Evolutionary conservation across 345 rosid species (phyloP).

Genomic region (Dimocarpus longan): DNA sequence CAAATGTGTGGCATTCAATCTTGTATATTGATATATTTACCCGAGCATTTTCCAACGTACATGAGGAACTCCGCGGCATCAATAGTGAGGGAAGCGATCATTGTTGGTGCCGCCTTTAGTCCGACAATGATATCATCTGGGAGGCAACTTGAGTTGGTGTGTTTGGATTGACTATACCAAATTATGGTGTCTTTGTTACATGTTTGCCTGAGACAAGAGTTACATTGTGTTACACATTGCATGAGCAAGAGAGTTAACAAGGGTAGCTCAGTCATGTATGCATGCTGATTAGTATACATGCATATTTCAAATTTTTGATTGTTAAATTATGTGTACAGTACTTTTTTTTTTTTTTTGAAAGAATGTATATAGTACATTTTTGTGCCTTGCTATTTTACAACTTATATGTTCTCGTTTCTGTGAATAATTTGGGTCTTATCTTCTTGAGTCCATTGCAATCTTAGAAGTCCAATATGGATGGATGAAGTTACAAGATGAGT

Average conservation of each 20-base stretch:
- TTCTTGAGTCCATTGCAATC: no score
- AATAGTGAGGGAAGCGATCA: constrained; percentile 46
- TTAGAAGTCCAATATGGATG: no score
- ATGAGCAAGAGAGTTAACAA: constrained; percentile 30
- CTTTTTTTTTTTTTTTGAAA: no score
- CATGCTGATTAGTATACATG: background rate
- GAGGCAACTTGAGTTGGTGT: background rate
- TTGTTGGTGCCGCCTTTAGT: constrained; percentile 25
- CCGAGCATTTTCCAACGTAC: constrained; percentile 55
- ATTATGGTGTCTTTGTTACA: constrained; percentile 18
- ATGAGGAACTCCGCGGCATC: constrained; percentile 48
- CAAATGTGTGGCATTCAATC: constrained; percentile 40
- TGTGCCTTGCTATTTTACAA: no score
- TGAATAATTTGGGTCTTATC: no score
- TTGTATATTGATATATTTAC: constrained; percentile 41
- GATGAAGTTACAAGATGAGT: no score
- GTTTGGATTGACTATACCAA: constrained; percentile 21
- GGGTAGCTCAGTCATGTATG: background rate
- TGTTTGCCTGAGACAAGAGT: constrained; percentile 26
- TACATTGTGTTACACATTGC: constrained; percentile 24
- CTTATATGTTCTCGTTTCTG: no score
- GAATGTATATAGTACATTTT: no score
- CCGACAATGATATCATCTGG: constrained; percentile 23
- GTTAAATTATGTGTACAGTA: no score
- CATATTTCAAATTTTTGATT: no score